These are phyloP conservation scores for Chernovozyma aurita DNA, from an alignment of 1,139 yeast species.

Conservation along the genomic window DNA sequence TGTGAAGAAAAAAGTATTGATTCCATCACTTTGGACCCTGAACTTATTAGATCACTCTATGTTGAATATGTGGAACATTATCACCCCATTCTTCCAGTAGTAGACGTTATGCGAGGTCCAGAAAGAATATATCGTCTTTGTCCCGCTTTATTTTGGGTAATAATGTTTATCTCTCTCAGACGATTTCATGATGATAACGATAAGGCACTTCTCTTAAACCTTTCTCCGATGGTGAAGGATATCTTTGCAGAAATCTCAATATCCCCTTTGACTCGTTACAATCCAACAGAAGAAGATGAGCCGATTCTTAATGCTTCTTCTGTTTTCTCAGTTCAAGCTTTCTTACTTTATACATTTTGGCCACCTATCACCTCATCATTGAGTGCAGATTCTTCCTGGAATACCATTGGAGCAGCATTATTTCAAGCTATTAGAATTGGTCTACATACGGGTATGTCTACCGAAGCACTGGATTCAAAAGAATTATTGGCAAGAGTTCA, in stretches of 20 bases:
- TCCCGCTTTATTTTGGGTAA: conserved; percentile 91
- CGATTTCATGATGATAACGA: conserved; percentile 41
- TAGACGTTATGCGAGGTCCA: conserved; percentile 77
- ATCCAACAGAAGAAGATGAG: conserved; percentile 69
- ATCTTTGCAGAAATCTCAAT: conserved; percentile 83
- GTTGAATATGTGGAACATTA: conserved; percentile 68
- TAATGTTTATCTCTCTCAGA: conserved; percentile 78
- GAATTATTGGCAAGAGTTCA: conserved; percentile 39
- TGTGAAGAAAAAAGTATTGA: conserved; percentile 53
- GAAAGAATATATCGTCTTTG: conserved; percentile 73
- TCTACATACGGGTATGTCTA: conserved; percentile 51
- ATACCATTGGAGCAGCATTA: conserved; percentile 86
- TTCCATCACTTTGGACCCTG: conserved; percentile 54
- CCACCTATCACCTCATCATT: conserved; percentile 92
- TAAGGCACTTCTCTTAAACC: conserved; percentile 39
- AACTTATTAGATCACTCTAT: conserved; percentile 61
- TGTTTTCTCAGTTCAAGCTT: conserved; percentile 94
- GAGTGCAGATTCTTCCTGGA: conserved; percentile 95
- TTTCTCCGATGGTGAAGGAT: conserved; percentile 70
- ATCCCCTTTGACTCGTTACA: conserved; percentile 81
- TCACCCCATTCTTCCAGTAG: conserved; percentile 84
- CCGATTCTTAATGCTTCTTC: conserved; percentile 85
- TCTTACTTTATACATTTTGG: conserved; percentile 85
- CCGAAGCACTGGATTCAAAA: conserved; percentile 53
- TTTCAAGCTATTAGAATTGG: conserved; percentile 92